These are phyloP conservation scores for Corylus heterophylla DNA, from an alignment of 306 rosid species.

Conservation along the genomic window DNA sequence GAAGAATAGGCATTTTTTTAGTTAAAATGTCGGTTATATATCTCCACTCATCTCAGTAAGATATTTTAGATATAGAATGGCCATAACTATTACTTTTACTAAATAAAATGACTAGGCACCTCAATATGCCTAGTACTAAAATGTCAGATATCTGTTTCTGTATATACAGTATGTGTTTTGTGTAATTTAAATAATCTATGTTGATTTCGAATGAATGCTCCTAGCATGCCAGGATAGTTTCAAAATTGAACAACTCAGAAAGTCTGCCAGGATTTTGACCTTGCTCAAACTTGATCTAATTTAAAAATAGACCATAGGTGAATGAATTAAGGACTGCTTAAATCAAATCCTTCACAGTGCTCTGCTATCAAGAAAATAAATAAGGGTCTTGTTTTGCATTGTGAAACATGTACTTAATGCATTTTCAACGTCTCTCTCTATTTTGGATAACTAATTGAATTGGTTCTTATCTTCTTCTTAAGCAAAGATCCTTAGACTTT, in stretches of 20 bases:
- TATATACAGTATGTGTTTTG: too few species aligned
- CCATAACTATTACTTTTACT: background rate
- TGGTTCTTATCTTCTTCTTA: too few species aligned
- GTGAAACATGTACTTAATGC: background rate
- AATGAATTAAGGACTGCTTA: too few species aligned
- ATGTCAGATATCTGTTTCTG: too few species aligned
- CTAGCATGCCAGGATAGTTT: background rate
- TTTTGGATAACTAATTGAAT: too few species aligned
- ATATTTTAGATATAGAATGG: background rate
- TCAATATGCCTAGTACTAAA: background rate
- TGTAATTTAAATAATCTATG: background rate
- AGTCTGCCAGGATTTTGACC: background rate
- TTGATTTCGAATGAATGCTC: background rate
- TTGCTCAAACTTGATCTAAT: too few species aligned
- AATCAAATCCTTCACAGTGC: too few species aligned
- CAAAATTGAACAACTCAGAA: slow-evolving; percentile 2
- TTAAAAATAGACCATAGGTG: too few species aligned
- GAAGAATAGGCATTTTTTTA: background rate
- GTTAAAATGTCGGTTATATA: background rate
- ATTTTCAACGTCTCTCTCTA: background rate
- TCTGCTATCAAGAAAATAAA: too few species aligned
- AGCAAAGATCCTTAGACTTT: too few species aligned
- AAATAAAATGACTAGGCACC: background rate
- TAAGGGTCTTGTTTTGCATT: background rate
- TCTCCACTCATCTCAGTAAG: background rate